Conservation (phyloP, 179 eudicot species). For the Spergularia azorica region DNA sequence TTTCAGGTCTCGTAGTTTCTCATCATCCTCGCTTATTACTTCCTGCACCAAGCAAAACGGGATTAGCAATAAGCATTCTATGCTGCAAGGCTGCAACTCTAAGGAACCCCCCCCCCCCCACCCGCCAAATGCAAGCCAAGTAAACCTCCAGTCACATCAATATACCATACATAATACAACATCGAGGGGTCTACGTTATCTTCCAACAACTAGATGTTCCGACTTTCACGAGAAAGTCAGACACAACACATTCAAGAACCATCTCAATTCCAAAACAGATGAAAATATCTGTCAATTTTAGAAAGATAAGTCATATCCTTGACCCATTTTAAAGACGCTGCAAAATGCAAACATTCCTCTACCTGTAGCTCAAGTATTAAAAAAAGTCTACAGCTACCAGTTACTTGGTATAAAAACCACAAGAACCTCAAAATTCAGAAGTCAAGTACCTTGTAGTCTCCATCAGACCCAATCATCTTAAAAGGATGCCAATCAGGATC, state of each 20-base stretch:
- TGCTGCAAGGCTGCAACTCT: background rate
- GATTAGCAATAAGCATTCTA: background rate
- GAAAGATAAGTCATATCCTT: background rate
- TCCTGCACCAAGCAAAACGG: slow-evolving; percentile 34
- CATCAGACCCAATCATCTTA: slow-evolving; percentile 32
- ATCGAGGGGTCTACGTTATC: background rate
- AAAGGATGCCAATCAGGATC: slow-evolving; percentile 57
- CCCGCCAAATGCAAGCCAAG: background rate
- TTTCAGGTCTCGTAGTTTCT: slow-evolving; percentile 40
- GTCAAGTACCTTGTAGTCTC: slow-evolving; percentile 35
- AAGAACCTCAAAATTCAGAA: background rate
- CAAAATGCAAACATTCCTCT: background rate
- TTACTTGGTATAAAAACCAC: background rate
- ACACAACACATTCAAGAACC: background rate
- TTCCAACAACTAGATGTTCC: slow-evolving; percentile 1
- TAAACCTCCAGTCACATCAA: background rate
- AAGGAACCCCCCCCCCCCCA: background rate
- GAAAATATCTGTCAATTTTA: background rate
- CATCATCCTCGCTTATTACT: slow-evolving; percentile 43
- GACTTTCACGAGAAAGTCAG: background rate
- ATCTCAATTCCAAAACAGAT: background rate
- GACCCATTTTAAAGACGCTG: background rate
- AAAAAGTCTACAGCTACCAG: background rate
- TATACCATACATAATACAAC: background rate
- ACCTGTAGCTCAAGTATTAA: slow-evolving; percentile 7